Base-by-base conservation (phyloP, 1,139 yeast species). In the Yamadazyma spencermartinsiae region DNA sequence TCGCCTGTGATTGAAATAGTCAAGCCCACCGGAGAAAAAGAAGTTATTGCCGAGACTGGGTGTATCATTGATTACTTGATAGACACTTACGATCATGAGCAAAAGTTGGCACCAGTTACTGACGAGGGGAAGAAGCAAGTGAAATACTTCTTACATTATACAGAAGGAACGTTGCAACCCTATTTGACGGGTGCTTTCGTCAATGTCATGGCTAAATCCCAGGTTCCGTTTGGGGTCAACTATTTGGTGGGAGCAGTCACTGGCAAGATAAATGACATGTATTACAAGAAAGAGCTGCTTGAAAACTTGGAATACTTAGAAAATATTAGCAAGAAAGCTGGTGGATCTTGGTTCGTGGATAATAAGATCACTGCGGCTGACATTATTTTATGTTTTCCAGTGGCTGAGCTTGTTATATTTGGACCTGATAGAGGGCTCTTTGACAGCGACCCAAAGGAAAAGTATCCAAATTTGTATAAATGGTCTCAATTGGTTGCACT, bases 141-240 rank as follows among this genome's bases (percentile, higher is more conserved):
- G 20, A 65, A 59, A 34, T 70, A 65, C 50, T 68, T 54, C 48
- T 56, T 65, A 34, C 69, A 68, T 45, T 70, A 59, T 37, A 44
- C 68, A n/a, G 75, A 70, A 49, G 73, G 71, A 2, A 54, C 67
- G 7, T 53, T 70, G 31, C 72, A 68, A 48, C 61, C 64, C 3
- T 45, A 48, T 20, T 52, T 65, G 42, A 71, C 69, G 6, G 49
- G 65, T 3, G 48, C 63, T 11, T 53, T 67, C 32, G 61, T 69
- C 16, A 54, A 58, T 30, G 31, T 38, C 13, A 37, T 52, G 20
- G 71, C 74, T 3, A 47, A 43, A 27, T 23, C 44, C n/a, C 43
- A 35, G 25, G 65, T 70, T 2, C 73, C 74, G 2, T 65, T 55
- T 38, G 63, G 63, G 1, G 39, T 51, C 6, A 46, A 50, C 21